Evolutionary conservation across 441 rosid genomes (phyloP), one percentile per base, ranked within the genome.

Genomic region (Macaranga tanarius): DNA sequence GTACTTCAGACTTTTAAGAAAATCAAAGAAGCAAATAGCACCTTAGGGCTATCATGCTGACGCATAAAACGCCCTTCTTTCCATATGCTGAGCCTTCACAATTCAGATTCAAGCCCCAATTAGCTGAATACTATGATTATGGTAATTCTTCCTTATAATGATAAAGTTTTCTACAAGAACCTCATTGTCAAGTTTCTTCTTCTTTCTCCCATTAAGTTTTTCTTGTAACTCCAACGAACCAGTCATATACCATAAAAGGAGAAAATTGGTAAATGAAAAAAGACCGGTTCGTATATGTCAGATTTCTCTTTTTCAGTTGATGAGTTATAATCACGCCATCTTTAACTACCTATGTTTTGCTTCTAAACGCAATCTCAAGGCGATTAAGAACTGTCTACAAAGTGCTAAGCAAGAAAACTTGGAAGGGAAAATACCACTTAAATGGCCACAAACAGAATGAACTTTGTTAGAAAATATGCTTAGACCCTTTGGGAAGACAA

Each of bases 391-490:
- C 44, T 12, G 25, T 12, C 13, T 23, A 13, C 10, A 1, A 52
- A 47, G 51, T 38, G 22, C 22, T 45, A n/a, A 58, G 26, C 25
- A 42, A 51, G 12, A 50, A 52, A n/a, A 50, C 48, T 60, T 40
- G 56, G 10, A 44, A 54, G 16, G 16, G 44, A 26, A 34, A 52
- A 51, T 67, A 44, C 31, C 10, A 28, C 17, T 57, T 73, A 17
- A 34, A 66, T 22, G 34, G 71, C 38, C 23, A 65, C 65, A 20
- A 55, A 55, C 54, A 12, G 28, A 28, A 75, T n/a, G 64, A 68
- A 61, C 59, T 52, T 13, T 19, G 45, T 34, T 17, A 10, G 55
- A 44, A 22, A 42, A 22, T 52, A 34, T 16, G 31, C 20, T 44
- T 54, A 52, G 26, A 57, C 8, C 16, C 50, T 51, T 54, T 16